Conservation (phyloP, 1,284 basidiomycete genomes). For the Phellopilus nigrolimitatus region DNA sequence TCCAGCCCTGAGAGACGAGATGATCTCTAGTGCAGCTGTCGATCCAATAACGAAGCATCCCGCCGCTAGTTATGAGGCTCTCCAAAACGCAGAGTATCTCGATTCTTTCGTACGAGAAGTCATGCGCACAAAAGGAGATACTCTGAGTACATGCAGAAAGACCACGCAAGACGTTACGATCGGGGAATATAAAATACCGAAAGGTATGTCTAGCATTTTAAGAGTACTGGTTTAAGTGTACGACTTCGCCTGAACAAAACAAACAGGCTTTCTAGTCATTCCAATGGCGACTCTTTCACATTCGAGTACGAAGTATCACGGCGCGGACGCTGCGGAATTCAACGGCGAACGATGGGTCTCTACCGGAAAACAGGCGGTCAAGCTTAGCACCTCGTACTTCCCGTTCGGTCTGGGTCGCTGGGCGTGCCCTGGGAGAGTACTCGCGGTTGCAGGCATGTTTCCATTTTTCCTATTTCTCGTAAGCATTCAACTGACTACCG, state of each 20-base stretch:
- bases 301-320: conserved; percentile 28
- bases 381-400: conserved; percentile 30
- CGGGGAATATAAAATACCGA: conserved; percentile 33
- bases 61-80: conserved; percentile 28
- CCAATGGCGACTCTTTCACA: conserved; percentile 32
- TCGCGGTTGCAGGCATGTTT: conserved; percentile 32
- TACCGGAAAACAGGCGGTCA: conserved; percentile 30
- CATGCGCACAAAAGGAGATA: conserved; percentile 36
- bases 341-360: conserved; percentile 33
- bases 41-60: conserved; percentile 25
- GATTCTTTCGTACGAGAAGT: conserved; percentile 38
- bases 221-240: not conserved
- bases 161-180: conserved; percentile 31
- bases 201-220: conserved; percentile 25
- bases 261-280: conserved; percentile 28
- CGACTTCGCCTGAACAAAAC: not conserved
- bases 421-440: conserved; percentile 33
- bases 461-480: too few relatives aligned
- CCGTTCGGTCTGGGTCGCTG: conserved; percentile 34
- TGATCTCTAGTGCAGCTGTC: conserved; percentile 25
- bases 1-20: conserved; percentile 23
- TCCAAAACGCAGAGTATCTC: conserved; percentile 30
- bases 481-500: not conserved
- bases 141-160: conserved; percentile 30
- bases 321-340: conserved; percentile 29